Percentiles rank a stretch among this genome's conserved stretches.
These are phyloP conservation scores for Annulohypoxylon stygium DNA, from an alignment of 495 filamentous ascomycete genomes.

Conservation along the genomic window DNA sequence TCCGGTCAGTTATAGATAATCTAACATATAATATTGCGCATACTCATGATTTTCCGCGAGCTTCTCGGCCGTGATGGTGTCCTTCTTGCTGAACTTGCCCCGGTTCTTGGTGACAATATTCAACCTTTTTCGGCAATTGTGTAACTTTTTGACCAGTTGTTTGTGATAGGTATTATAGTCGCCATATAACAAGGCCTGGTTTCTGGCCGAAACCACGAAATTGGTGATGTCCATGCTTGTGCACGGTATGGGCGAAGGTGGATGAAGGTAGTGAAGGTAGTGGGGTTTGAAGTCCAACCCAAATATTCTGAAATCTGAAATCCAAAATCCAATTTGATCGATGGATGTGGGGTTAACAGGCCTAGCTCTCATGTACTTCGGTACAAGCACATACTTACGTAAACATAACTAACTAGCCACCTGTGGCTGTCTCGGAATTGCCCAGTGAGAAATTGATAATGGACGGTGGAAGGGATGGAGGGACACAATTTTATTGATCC, in stretches of 20 bases:
- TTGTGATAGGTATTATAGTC: conserved; percentile 88
- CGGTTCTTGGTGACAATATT: conserved; percentile 84
- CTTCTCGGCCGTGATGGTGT: conserved; percentile 79
- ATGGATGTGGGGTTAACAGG: conserved; percentile 14
- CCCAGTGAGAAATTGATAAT: not conserved
- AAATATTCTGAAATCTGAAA: not conserved
- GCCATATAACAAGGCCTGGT: conserved; percentile 85
- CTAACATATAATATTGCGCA: conserved; percentile 36
- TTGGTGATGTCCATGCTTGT: conserved; percentile 87
- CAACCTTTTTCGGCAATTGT: conserved; percentile 86
- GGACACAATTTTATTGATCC: not conserved
- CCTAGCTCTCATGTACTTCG: conserved; percentile 2
- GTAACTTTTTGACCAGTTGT: conserved; percentile 83
- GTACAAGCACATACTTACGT: conserved; percentile 10
- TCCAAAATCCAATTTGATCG: conserved; percentile 16
- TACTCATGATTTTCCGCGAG: conserved; percentile 84
- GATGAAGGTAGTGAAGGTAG: conserved; percentile 11
- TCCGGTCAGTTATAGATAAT: conserved; percentile 29
- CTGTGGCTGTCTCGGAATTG: not conserved
- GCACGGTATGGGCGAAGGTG: not conserved
- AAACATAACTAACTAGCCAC: not conserved
- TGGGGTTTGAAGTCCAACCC: conserved; percentile 15
- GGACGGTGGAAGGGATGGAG: not conserved
- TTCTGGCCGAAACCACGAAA: conserved; percentile 79
- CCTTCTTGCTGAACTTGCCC: conserved; percentile 82